Conservation (phyloP, 805 yeast genomes). For the Candida methanosorbosa region DNA sequence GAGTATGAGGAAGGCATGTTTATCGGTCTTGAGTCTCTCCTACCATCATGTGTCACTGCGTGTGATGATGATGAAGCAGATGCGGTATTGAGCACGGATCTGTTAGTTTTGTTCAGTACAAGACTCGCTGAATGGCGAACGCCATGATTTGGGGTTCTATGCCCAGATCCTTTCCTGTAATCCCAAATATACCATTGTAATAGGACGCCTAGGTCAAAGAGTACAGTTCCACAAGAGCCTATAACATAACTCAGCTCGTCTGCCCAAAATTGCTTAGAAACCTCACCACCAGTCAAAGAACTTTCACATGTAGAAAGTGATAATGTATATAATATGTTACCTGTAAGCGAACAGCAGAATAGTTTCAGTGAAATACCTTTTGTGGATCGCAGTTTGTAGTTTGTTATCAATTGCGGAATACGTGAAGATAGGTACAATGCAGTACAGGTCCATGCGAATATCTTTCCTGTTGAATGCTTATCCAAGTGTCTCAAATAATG, state of each 20-base stretch:
- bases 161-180: conserved; percentile 4
- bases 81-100: too few species aligned
- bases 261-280: conserved; percentile 30
- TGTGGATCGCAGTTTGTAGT: conserved; percentile 36
- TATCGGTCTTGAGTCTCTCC: background rate
- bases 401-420: conserved; percentile 42
- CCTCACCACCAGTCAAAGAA: conserved; percentile 27
- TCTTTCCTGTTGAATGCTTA: conserved; percentile 13
- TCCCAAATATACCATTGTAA: conserved; percentile 33
- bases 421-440: conserved; percentile 39
- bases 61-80: too few species aligned
- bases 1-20: background rate
- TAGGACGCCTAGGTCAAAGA: conserved; percentile 36
- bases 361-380: conserved; percentile 42
- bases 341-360: conserved; percentile 39
- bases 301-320: conserved; percentile 37
- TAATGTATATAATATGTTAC: conserved; percentile 40
- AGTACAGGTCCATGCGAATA: conserved; percentile 46
- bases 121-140: too few species aligned
- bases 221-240: conserved; percentile 45
- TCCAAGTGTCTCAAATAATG: conserved; percentile 9
- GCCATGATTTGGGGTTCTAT: background rate
- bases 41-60: too few species aligned
- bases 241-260: conserved; percentile 31
- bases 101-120: too few species aligned